A percentile compares a stretch with the other conserved stretches of the same genome.
Evolutionary conservation across 371 early-diverging fungal genomes (phyloP).

Genomic region (Catenaria anguillulae): DNA sequence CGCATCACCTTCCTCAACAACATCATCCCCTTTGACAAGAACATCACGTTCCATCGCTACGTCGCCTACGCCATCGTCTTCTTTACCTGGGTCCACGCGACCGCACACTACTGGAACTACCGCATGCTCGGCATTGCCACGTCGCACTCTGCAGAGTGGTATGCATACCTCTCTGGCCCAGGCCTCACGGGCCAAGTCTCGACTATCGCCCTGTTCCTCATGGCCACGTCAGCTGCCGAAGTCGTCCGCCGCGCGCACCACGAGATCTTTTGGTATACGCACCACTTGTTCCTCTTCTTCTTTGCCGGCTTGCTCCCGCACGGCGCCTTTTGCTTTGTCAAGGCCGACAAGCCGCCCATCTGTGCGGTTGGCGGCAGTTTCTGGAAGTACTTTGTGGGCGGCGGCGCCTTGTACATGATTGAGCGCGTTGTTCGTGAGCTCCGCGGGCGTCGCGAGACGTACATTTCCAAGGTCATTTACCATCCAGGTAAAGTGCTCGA

Average conservation of each 20-base stretch:
- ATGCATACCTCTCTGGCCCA: constrained; percentile 45
- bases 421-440: constrained; percentile 60
- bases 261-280: constrained; percentile 65
- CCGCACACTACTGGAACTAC: constrained; percentile 63
- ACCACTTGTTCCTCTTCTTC: constrained; percentile 68
- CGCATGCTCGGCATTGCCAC: constrained; percentile 19
- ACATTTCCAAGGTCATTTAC: constrained; percentile 35
- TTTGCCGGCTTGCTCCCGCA: constrained; percentile 64
- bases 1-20: constrained; percentile 52
- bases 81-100: constrained; percentile 51
- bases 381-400: constrained; percentile 65
- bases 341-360: constrained; percentile 32
- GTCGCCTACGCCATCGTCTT: constrained; percentile 59
- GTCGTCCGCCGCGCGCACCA: constrained; percentile 37
- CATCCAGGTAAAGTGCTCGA: constrained; percentile 12
- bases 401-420: constrained; percentile 45
- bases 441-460: constrained; percentile 39
- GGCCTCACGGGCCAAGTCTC: constrained; percentile 65
- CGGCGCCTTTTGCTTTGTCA: constrained; percentile 70
- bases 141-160: constrained; percentile 5
- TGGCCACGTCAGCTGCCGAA: constrained; percentile 49
- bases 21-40: constrained; percentile 66
- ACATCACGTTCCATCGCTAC: constrained; percentile 62
- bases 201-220: constrained; percentile 45
- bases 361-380: constrained; percentile 61